Evolutionary conservation across 768 basidiomycete genomes (phyloP).

Genomic region (Boletus reticuloceps): DNA sequence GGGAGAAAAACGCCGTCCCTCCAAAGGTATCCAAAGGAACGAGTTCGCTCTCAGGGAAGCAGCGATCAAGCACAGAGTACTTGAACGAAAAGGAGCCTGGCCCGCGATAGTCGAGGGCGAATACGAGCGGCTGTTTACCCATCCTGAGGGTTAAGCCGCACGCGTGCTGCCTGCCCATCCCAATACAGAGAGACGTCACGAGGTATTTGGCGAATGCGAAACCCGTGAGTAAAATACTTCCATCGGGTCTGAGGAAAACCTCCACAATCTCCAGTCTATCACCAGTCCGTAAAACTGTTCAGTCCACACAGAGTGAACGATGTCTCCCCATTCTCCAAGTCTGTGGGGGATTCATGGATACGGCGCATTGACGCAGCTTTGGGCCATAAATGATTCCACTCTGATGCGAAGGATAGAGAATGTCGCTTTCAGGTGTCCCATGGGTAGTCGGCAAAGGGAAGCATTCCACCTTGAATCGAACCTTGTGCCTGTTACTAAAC

Average conservation of each 20-base stretch:
- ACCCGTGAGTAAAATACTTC: neutral
- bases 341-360: constrained; percentile 3
- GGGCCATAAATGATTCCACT: neutral
- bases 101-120: neutral
- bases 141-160: neutral
- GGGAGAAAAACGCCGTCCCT: neutral
- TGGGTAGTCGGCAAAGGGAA: constrained; percentile 1
- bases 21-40: neutral
- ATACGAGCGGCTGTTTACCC: neutral
- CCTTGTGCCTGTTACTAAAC: neutral
- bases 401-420: constrained; percentile 1
- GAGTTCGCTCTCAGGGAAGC: neutral
- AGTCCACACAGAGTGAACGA: constrained; percentile 1
- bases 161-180: neutral
- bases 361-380: neutral
- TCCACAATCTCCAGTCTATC: neutral
- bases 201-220: neutral
- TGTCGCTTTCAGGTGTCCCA: neutral
- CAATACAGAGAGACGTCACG: constrained; percentile 2
- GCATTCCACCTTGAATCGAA: constrained; percentile 6
- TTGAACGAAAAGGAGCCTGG: neutral
- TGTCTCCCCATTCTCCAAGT: neutral
- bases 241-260: constrained; percentile 6
- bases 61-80: neutral
- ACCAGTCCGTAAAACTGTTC: neutral